Conservation (phyloP, 306 rosid species). For the Oxytropis ochrocephala region DNA sequence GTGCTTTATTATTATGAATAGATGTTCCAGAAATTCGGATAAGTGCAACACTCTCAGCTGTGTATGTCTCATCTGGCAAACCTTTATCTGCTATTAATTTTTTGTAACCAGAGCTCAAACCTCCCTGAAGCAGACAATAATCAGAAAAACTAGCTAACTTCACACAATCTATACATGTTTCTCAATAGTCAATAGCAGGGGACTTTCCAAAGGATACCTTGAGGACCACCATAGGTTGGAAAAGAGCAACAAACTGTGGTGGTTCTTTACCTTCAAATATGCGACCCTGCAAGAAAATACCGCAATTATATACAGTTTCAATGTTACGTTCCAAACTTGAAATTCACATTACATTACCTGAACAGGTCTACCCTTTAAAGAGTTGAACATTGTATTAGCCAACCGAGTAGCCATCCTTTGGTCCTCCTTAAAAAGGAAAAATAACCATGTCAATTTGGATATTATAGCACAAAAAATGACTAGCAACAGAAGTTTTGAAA, state of each 20-base stretch:
- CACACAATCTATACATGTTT: slow-evolving; percentile 14
- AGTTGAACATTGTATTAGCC: slow-evolving; percentile 84
- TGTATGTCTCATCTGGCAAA: slow-evolving; percentile 72
- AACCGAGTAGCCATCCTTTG: slow-evolving; percentile 77
- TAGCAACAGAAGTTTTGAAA: neutral
- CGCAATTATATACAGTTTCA: slow-evolving; percentile 20
- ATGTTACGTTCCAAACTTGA: slow-evolving; percentile 20
- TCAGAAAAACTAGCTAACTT: slow-evolving; percentile 13
- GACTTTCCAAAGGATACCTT: slow-evolving; percentile 47
- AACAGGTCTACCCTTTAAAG: slow-evolving; percentile 97
- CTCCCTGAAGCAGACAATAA: slow-evolving; percentile 61
- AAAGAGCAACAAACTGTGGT: slow-evolving; percentile 83
- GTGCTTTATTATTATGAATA: slow-evolving; percentile 68
- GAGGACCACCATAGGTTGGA: slow-evolving; percentile 92
- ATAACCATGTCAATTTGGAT: slow-evolving; percentile 19
- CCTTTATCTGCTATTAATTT: slow-evolving; percentile 61
- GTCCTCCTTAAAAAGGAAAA: slow-evolving; percentile 64
- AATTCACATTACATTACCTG: slow-evolving; percentile 54
- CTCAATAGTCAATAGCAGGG: neutral
- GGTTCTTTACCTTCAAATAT: slow-evolving; percentile 87
- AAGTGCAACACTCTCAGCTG: slow-evolving; percentile 66
- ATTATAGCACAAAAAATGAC: neutral
- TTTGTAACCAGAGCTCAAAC: slow-evolving; percentile 87
- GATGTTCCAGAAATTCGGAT: slow-evolving; percentile 78
- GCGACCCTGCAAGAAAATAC: slow-evolving; percentile 72